A percentile compares a stretch with the other conserved stretches of the same genome.
Conservation (phyloP, 2,329 filamentous ascomycete genomes). For the Ramularia endophylla region DNA sequence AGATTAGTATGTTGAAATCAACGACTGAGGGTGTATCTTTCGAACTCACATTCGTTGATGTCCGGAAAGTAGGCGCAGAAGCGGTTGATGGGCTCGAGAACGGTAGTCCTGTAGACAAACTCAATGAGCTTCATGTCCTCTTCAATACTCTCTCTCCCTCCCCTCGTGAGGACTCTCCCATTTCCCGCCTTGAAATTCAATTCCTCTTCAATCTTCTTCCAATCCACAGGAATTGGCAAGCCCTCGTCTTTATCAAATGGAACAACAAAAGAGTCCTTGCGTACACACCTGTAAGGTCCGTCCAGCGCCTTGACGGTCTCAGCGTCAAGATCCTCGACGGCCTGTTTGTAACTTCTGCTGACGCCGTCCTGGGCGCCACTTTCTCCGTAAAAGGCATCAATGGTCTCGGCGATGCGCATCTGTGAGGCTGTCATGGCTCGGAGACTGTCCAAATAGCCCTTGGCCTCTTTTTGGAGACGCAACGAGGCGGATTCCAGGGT, state of each 20-base stretch:
- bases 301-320: conserved; percentile 98
- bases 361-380: conserved; percentile 92
- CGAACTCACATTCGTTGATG: conserved; percentile 79
- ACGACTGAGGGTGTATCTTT: no score
- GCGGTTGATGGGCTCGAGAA: conserved; percentile 88
- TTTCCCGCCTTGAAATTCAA: conserved; percentile 23
- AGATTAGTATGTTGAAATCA: conserved; percentile 7
- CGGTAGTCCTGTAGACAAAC: conserved; percentile 60
- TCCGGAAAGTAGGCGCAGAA: conserved; percentile 99
- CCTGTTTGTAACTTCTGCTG: conserved; percentile 95
- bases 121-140: conserved; percentile 27
- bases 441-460: conserved; percentile 93
- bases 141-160: conserved; percentile 8
- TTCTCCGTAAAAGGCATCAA: conserved; percentile 98
- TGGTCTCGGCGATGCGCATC: conserved; percentile 98
- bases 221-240: conserved; percentile 11
- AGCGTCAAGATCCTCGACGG: conserved; percentile 93
- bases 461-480: conserved; percentile 93
- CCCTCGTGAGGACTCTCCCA: conserved; percentile 17
- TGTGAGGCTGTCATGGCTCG: conserved; percentile 99
- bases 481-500: conserved; percentile 95
- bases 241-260: conserved; percentile 19
- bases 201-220: conserved; percentile 23
- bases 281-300: conserved; percentile 73
- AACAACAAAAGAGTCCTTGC: conserved; percentile 12